Evolutionary conservation across 1,139 yeast species (phyloP).

Genomic region (Diutina ranongensis): DNA sequence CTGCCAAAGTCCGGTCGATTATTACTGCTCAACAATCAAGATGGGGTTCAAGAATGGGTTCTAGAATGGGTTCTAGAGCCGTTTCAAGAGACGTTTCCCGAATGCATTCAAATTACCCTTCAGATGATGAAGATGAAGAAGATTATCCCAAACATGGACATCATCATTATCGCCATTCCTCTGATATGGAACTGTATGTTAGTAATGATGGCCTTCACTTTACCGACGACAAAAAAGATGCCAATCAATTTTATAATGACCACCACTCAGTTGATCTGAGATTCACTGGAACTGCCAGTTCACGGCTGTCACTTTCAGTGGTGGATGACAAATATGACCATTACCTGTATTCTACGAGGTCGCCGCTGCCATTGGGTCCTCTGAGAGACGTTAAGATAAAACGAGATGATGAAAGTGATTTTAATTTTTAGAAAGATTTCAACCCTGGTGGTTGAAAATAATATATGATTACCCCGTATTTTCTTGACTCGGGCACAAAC

Average conservation of each 20-base stretch:
- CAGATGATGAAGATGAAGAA: neutral
- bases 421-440: neutral
- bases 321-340: neutral
- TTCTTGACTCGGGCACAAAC: no score
- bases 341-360: neutral
- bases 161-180: neutral
- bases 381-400: neutral
- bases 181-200: neutral
- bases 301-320: neutral
- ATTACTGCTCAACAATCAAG: conserved; percentile 29
- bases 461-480: no score
- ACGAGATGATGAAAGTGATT: conserved; percentile 5
- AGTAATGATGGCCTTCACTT: neutral
- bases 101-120: neutral
- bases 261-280: neutral
- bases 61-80: neutral
- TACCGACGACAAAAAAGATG: neutral
- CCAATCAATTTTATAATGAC: neutral
- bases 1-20: conserved; percentile 13
- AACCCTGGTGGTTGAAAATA: neutral
- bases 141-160: neutral
- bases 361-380: conserved; percentile 4
- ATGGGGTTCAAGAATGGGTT: neutral
- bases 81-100: neutral
- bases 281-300: neutral